A percentile compares a stretch with the other conserved stretches of the same genome.
phyloP scores from a whole-genome alignment of 352 stramenopile genomes.

The Phytophthora lateralis region DNA sequence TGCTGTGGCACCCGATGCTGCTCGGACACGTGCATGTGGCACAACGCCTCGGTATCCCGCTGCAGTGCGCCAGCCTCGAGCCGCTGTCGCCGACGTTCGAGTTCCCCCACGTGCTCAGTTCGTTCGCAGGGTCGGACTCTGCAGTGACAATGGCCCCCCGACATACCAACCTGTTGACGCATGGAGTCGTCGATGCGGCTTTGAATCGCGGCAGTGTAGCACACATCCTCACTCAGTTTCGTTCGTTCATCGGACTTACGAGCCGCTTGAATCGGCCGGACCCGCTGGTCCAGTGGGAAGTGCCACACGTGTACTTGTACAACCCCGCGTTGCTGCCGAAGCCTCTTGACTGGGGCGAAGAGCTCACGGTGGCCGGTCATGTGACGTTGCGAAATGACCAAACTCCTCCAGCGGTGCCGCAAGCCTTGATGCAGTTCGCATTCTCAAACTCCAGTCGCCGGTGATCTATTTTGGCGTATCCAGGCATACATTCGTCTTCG shows the following conservation, averaged over 20 bases:
- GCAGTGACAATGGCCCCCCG: slow-evolving; percentile 30
- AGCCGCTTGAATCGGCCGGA: slow-evolving; percentile 19
- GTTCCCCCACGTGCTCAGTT: slow-evolving; percentile 47
- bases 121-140: slow-evolving; percentile 8
- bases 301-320: slow-evolving; percentile 50
- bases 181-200: slow-evolving; percentile 25
- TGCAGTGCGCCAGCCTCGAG: slow-evolving; percentile 46
- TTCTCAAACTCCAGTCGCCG: slow-evolving; percentile 9
- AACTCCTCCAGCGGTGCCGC: neutral
- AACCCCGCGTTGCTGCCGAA: slow-evolving; percentile 39
- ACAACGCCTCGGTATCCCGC: slow-evolving; percentile 46
- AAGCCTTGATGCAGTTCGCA: slow-evolving; percentile 5
- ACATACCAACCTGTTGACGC: slow-evolving; percentile 36
- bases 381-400: slow-evolving; percentile 26
- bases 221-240: slow-evolving; percentile 44
- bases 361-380: slow-evolving; percentile 43
- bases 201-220: slow-evolving; percentile 38
- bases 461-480: slow-evolving; percentile 50
- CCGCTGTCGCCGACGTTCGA: slow-evolving; percentile 42
- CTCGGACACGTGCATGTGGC: slow-evolving; percentile 49
- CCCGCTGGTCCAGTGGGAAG: slow-evolving; percentile 39
- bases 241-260: slow-evolving; percentile 39
- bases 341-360: slow-evolving; percentile 45
- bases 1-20: slow-evolving; percentile 45
- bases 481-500: slow-evolving; percentile 19